Conservation (phyloP, 257 asterid species). For the Sherardia arvensis region DNA sequence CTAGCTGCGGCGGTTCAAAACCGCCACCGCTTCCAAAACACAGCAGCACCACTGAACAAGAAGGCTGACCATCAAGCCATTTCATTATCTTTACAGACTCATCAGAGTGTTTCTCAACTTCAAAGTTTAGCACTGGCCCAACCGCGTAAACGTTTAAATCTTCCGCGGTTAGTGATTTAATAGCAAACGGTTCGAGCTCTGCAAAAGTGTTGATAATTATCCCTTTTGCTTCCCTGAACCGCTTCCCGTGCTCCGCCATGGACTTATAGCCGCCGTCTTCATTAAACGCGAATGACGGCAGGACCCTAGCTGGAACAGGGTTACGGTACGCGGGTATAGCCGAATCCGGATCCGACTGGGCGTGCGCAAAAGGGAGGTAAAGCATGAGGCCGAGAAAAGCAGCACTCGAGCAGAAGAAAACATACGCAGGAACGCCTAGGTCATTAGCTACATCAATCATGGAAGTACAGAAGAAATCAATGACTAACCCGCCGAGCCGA, state of each 20-base stretch:
- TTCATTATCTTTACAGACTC: background rate
- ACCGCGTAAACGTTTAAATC: background rate
- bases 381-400: slow-evolving; percentile 11
- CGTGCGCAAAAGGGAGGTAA: slow-evolving; percentile 1
- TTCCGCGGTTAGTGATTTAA: background rate
- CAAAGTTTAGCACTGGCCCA: background rate
- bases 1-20: slow-evolving; percentile 9
- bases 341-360: slow-evolving; percentile 1
- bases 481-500: slow-evolving; percentile 3
- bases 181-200: background rate
- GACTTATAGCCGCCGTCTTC: slow-evolving; percentile 4
- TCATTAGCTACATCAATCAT: slow-evolving; percentile 14
- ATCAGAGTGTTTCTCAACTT: background rate
- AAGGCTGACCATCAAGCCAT: slow-evolving; percentile 6
- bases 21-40: slow-evolving; percentile 6
- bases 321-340: background rate
- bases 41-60: slow-evolving; percentile 5
- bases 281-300: slow-evolving; percentile 3
- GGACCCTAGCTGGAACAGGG: background rate
- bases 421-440: background rate
- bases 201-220: slow-evolving; percentile 1
- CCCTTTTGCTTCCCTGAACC: slow-evolving; percentile 4
- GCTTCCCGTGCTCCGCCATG: background rate
- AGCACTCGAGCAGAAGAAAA: slow-evolving; percentile 2
- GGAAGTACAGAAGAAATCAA: slow-evolving; percentile 4